Conservation (phyloP, 2,329 filamentous ascomycete species). For the Aureobasidium sp. region DNA sequence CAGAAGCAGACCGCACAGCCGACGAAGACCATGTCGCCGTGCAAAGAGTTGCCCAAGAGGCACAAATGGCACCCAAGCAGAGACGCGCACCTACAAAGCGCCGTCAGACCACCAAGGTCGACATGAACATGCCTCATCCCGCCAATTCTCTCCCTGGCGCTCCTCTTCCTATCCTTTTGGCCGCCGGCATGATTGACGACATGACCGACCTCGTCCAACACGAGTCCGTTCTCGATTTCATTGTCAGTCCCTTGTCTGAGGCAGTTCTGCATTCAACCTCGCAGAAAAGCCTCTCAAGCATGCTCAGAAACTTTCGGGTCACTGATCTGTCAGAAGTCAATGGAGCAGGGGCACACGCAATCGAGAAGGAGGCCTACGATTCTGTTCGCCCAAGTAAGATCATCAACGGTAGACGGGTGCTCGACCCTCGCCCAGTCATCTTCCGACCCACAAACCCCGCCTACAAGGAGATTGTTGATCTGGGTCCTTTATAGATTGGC, state of each 20-base stretch:
- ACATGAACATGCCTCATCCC: neutral
- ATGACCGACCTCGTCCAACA: neutral
- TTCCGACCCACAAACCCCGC: neutral
- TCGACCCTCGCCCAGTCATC: neutral
- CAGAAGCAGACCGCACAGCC: neutral
- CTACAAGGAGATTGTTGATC: neutral
- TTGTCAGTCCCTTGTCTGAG: neutral
- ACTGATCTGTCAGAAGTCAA: neutral
- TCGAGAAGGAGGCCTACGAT: neutral
- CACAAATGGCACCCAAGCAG: neutral
- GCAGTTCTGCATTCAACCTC: neutral
- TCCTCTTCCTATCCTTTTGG: neutral
- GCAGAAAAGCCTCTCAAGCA: neutral
- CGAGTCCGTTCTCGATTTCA: neutral
- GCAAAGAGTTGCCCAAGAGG: neutral
- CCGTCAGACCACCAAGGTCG: neutral
- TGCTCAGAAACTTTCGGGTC: neutral
- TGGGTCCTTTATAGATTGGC: neutral
- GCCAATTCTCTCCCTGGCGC: no score
- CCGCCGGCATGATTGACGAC: neutral
- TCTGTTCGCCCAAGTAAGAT: neutral
- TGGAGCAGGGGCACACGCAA: neutral
- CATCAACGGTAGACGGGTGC: neutral
- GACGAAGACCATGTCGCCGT: neutral
- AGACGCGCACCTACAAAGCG: neutral